phyloP scores from a whole-genome alignment of 768 basidiomycete genomes.

The Serendipita indica region DNA sequence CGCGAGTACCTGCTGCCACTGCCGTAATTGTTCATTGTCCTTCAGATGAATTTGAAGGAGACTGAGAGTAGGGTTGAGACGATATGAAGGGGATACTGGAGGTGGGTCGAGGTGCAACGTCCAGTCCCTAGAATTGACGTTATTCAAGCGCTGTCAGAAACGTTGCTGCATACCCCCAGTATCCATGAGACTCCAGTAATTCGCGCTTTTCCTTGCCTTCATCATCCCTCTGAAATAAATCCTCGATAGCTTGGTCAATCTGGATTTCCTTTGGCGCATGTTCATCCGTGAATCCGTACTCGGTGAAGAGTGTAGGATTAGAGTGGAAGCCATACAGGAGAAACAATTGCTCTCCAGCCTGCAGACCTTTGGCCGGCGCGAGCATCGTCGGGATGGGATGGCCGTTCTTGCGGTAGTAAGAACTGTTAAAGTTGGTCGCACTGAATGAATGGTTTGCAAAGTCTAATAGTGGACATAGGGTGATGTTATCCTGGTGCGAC shows the following conservation, averaged over 20 bases:
- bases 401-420: slow-evolving; percentile 24
- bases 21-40: slow-evolving; percentile 21
- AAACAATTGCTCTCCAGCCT: slow-evolving; percentile 48
- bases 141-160: background rate
- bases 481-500: slow-evolving; percentile 58
- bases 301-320: slow-evolving; percentile 63
- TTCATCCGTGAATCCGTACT: slow-evolving; percentile 63
- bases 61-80: slow-evolving; percentile 56
- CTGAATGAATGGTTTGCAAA: slow-evolving; percentile 63
- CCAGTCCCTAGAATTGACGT: slow-evolving; percentile 46
- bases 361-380: slow-evolving; percentile 31
- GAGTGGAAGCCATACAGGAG: slow-evolving; percentile 70
- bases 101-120: slow-evolving; percentile 46
- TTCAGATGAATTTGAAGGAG: slow-evolving; percentile 39
- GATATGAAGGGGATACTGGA: slow-evolving; percentile 65
- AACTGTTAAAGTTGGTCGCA: slow-evolving; percentile 27
- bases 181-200: slow-evolving; percentile 45
- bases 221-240: slow-evolving; percentile 32
- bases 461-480: slow-evolving; percentile 80
- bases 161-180: slow-evolving; percentile 57
- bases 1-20: slow-evolving; percentile 14
- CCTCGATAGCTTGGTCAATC: slow-evolving; percentile 39
- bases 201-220: slow-evolving; percentile 35
- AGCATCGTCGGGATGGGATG: slow-evolving; percentile 22
- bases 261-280: slow-evolving; percentile 41